phyloP scores from a whole-genome alignment of 805 yeast species.

The Candida ascalaphidarum region DNA sequence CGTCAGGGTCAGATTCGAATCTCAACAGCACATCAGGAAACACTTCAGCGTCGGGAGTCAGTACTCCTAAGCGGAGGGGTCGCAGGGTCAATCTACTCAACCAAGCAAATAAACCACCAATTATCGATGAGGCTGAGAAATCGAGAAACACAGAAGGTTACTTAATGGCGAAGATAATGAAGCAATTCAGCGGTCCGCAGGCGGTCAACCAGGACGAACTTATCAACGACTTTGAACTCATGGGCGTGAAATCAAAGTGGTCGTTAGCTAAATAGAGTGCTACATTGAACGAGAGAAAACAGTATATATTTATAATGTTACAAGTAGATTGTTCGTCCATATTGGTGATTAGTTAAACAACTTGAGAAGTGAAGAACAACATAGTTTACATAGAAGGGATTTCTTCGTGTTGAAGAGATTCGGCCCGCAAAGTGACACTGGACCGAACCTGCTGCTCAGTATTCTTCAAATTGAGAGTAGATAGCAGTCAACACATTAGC shows the following conservation, averaged over 20 bases:
- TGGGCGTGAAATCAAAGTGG: conserved; percentile 31
- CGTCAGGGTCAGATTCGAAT: conserved; percentile 35
- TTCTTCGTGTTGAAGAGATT: too few relatives aligned
- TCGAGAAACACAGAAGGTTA: conserved; percentile 29
- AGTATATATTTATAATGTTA: not conserved
- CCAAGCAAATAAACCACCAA: too few relatives aligned
- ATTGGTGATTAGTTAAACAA: too few relatives aligned
- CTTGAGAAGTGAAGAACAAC: not conserved
- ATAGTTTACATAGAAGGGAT: conserved; percentile 2
- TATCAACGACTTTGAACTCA: conserved; percentile 22
- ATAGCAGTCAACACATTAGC: conserved; percentile 40
- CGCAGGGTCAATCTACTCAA: too few relatives aligned
- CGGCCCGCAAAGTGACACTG: conserved; percentile 1
- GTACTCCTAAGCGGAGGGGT: too few relatives aligned
- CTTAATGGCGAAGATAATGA: conserved; percentile 33
- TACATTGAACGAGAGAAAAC: not conserved
- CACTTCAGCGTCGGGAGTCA: too few relatives aligned
- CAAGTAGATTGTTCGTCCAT: too few relatives aligned
- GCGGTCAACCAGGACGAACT: conserved; percentile 25
- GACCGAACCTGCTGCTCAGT: conserved; percentile 10
- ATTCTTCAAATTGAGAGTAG: conserved; percentile 43
- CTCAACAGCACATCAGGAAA: not conserved
- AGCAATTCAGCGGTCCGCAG: conserved; percentile 33
- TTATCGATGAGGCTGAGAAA: too few relatives aligned
- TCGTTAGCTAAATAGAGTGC: conserved; percentile 10